Percentiles rank a stretch among this genome's conserved stretches.
phyloP scores from a whole-genome alignment of 1,284 basidiomycete species.

The Omphalotus olearius region DNA sequence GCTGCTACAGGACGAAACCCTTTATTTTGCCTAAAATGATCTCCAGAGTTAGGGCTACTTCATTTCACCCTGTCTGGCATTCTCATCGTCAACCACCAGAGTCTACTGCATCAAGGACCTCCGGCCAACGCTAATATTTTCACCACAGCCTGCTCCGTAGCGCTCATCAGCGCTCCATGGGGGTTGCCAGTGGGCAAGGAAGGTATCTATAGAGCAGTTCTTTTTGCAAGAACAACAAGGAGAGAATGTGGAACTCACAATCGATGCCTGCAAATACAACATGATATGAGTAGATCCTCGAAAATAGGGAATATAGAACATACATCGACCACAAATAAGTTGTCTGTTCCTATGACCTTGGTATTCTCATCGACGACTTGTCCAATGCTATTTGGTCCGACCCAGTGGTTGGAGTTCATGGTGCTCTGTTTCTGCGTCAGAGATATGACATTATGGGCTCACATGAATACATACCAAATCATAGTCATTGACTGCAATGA shows the following conservation, averaged over 20 bases:
- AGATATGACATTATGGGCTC: background rate
- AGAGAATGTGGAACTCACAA: constrained; percentile 21
- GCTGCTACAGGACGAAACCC: no score
- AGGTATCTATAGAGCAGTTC: constrained; percentile 6
- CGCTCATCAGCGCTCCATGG: constrained; percentile 23
- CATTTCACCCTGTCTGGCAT: no score
- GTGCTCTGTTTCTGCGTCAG: constrained; percentile 17
- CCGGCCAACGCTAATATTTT: constrained; percentile 24
- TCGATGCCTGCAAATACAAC: constrained; percentile 26
- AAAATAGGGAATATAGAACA: constrained; percentile 18
- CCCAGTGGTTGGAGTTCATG: constrained; percentile 58
- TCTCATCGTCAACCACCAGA: no score
- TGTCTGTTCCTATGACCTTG: constrained; percentile 55
- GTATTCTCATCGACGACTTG: constrained; percentile 55
- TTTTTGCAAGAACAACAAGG: background rate
- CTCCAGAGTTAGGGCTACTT: no score
- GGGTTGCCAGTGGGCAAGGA: constrained; percentile 20
- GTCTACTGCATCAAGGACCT: constrained; percentile 16
- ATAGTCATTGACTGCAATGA: constrained; percentile 42
- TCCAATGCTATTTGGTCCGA: constrained; percentile 49
- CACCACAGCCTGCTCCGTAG: constrained; percentile 23
- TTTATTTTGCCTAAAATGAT: no score
- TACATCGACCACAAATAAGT: constrained; percentile 45
- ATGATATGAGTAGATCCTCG: background rate
- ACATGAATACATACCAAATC: constrained; percentile 29